Conservation (phyloP, 2,329 filamentous ascomycete species). For the Ceratocystis diversiconidia region DNA sequence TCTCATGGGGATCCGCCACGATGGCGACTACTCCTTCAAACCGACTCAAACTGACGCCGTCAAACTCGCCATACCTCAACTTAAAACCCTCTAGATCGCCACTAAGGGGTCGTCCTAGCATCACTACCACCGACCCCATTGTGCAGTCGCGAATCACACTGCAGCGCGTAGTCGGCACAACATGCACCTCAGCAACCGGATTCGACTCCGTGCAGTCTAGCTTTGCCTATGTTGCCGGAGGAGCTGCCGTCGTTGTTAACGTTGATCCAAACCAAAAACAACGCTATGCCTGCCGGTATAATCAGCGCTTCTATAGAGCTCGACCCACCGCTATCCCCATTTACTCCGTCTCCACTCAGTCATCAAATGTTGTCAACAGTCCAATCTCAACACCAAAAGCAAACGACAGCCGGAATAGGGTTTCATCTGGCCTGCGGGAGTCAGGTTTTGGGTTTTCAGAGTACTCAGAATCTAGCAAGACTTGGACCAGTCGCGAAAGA, state of each 20-base stretch:
- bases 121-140: slow-evolving; percentile 28
- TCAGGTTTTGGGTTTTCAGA: slow-evolving; percentile 34
- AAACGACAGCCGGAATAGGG: slow-evolving; percentile 48
- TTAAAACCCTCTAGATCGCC: slow-evolving; percentile 51
- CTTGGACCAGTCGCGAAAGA: slow-evolving; percentile 77
- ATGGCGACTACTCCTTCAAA: slow-evolving; percentile 46
- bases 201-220: slow-evolving; percentile 67
- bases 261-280: slow-evolving; percentile 46
- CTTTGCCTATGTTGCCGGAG: slow-evolving; percentile 87
- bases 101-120: slow-evolving; percentile 31
- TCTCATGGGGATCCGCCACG: slow-evolving; percentile 37
- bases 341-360: slow-evolving; percentile 41
- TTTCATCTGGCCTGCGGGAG: slow-evolving; percentile 35
- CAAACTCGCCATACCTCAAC: slow-evolving; percentile 53
- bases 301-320: slow-evolving; percentile 82
- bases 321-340: slow-evolving; percentile 60
- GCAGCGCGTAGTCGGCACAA: slow-evolving; percentile 80
- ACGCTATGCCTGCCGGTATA: slow-evolving; percentile 27
- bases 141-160: slow-evolving; percentile 53
- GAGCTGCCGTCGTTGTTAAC: slow-evolving; percentile 79
- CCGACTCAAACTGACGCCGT: slow-evolving; percentile 57
- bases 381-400: slow-evolving; percentile 44
- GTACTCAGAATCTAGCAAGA: slow-evolving; percentile 52
- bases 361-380: slow-evolving; percentile 35
- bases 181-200: slow-evolving; percentile 67